Evolutionary conservation across 495 filamentous ascomycete species (phyloP).

Genomic region (Penicillium alfredii): DNA sequence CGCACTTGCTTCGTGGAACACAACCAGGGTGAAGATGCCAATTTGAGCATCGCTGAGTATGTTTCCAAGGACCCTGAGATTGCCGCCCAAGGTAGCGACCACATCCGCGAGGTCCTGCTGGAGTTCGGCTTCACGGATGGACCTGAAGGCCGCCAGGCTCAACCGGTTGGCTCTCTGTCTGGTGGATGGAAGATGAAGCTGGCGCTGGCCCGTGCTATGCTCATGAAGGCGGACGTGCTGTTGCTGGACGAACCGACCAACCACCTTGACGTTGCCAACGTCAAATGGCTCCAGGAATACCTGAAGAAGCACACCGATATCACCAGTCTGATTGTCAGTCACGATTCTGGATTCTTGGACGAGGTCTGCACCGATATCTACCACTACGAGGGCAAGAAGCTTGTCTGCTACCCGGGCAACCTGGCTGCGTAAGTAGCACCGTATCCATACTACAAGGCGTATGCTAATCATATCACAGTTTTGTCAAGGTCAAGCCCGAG

Average conservation of each 20-base stretch:
- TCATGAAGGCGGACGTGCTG: slow-evolving; percentile 90
- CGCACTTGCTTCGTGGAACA: slow-evolving; percentile 98
- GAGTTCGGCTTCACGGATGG: slow-evolving; percentile 93
- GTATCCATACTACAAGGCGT: background rate
- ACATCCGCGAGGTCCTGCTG: slow-evolving; percentile 74
- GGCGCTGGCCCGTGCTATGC: slow-evolving; percentile 92
- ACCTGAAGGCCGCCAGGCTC: slow-evolving; percentile 77
- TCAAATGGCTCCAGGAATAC: slow-evolving; percentile 93
- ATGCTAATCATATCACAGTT: slow-evolving; percentile 33
- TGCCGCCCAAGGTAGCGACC: slow-evolving; percentile 63
- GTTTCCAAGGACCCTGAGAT: slow-evolving; percentile 78
- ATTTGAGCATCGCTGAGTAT: slow-evolving; percentile 90
- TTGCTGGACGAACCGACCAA: slow-evolving; percentile 98
- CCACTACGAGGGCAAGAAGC: slow-evolving; percentile 97
- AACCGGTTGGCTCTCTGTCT: slow-evolving; percentile 90
- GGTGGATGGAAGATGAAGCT: slow-evolving; percentile 99
- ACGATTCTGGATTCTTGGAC: slow-evolving; percentile 97
- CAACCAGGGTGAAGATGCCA: slow-evolving; percentile 94
- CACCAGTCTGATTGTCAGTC: slow-evolving; percentile 93
- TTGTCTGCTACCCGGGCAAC: slow-evolving; percentile 91
- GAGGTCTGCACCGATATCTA: slow-evolving; percentile 98
- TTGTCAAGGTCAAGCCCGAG: slow-evolving; percentile 91
- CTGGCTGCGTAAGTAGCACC: slow-evolving; percentile 55
- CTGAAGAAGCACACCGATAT: slow-evolving; percentile 94
- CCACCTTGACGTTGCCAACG: slow-evolving; percentile 93